Base-by-base conservation (phyloP, 2,329 filamentous ascomycete genomes). In the Fusarium sp. region DNA sequence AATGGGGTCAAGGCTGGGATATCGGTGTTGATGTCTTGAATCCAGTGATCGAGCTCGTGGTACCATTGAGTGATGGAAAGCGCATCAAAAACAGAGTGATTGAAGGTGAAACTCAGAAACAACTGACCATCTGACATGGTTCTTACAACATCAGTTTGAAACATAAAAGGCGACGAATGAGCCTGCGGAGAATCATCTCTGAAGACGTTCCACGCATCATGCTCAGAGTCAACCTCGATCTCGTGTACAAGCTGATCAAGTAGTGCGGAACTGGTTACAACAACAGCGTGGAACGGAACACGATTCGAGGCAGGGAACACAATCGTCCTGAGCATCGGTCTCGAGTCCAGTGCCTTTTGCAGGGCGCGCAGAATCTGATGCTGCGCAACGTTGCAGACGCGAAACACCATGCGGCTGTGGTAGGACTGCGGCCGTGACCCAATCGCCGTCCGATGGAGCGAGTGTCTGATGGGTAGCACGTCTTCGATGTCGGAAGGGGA, bases 21-120 rank as follows among this genome's bases (percentile, higher is more conserved):
- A 0, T 66, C n/a, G 3, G 65, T 31, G 9, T 74, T 60, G 8
- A 59, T 28, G 41, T 79, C 64, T 36, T 69, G 57, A 11, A 83
- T 76, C 38, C 79, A 74, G 8, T 71, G 75, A 58, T 81, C 79
- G 5, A 83, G 73, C 48, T 83, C 79, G 42, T 77, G 75, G 38
- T 81, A 77, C 75, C 77, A 81, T 8, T 79, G 73, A 18, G 79
- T 71, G 13, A 83, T 69, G 2, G 78, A 80, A 48, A 82, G 47
- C 20, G 79, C 81, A 65, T 83, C 82, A 31, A 82, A 75, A 41
- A 80, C 70, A 45, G 80, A 81, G 66, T 83, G 82, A 60, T 78
- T 83, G 55, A 80, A 81, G 0, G 77, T 80, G 48, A 81, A 65
- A 24, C 70, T 62, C 18, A 83, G 67, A 53, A 78, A 77, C 9